Conservation (phyloP, 208 protist genomes). For the Trypanosoma caninum region DNA sequence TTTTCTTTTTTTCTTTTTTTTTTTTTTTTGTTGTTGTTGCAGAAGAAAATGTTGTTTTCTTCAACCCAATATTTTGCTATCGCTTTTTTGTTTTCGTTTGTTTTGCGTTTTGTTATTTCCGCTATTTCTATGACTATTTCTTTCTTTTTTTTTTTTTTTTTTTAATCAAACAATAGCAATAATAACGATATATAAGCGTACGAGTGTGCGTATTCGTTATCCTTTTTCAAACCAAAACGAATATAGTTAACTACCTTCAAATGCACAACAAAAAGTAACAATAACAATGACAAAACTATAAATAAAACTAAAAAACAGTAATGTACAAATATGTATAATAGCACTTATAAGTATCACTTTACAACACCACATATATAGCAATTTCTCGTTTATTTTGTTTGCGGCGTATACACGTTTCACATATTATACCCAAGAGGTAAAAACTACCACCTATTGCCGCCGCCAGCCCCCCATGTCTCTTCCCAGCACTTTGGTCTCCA, state of each 20-base stretch:
- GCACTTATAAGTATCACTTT: no score
- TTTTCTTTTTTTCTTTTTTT: slow-evolving; percentile 1
- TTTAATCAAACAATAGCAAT: no score
- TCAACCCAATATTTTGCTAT: background rate
- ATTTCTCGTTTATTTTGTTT: no score
- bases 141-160: no score
- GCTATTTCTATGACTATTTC: no score
- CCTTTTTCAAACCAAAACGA: no score
- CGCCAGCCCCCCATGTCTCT: slow-evolving; percentile 81
- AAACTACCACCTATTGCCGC: slow-evolving; percentile 32
- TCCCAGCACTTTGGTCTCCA: slow-evolving; percentile 91
- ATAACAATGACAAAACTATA: background rate
- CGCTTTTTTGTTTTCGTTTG: slow-evolving; percentile 9
- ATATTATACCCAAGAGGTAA: background rate
- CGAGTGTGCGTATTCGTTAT: no score
- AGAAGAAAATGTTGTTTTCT: background rate
- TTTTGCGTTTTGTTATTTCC: no score
- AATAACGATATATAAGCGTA: no score
- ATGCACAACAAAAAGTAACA: background rate
- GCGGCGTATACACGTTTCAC: no score
- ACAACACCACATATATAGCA: no score
- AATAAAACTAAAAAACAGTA: background rate
- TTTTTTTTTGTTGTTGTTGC: background rate
- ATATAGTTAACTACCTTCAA: background rate
- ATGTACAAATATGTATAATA: no score